Conservation (phyloP, 345 rosid species). For the Citrus reticulata region DNA sequence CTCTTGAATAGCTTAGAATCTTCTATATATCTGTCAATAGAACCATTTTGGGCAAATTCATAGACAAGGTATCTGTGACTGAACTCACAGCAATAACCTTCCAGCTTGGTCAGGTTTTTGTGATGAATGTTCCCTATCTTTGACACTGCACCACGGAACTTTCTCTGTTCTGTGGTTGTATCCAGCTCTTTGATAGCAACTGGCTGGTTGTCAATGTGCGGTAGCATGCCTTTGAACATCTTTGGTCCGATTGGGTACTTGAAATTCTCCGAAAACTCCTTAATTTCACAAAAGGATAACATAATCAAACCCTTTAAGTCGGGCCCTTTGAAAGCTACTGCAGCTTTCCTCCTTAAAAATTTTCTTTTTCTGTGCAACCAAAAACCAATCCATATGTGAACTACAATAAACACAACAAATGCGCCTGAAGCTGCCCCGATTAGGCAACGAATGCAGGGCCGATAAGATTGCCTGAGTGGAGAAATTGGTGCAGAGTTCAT, state of each 20-base stretch:
- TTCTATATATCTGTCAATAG: slow-evolving; percentile 47
- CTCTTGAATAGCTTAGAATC: slow-evolving; percentile 50
- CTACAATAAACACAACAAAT: slow-evolving; percentile 33
- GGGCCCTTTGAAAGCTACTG: slow-evolving; percentile 30
- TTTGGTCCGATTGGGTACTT: slow-evolving; percentile 48
- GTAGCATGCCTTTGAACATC: slow-evolving; percentile 61
- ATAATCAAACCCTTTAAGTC: slow-evolving; percentile 53
- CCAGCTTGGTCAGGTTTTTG: slow-evolving; percentile 62
- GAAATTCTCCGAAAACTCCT: slow-evolving; percentile 53
- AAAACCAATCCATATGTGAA: slow-evolving; percentile 53
- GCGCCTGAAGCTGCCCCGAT: slow-evolving; percentile 55
- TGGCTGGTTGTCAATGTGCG: slow-evolving; percentile 29
- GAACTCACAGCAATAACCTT: slow-evolving; percentile 69
- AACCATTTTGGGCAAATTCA: slow-evolving; percentile 59
- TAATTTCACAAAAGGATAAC: slow-evolving; percentile 58
- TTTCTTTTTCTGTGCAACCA: slow-evolving; percentile 47
- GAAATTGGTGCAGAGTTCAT: slow-evolving; percentile 25
- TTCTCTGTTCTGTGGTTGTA: slow-evolving; percentile 46
- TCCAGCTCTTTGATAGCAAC: slow-evolving; percentile 61
- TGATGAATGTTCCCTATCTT: slow-evolving; percentile 79
- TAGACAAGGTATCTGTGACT: slow-evolving; percentile 59
- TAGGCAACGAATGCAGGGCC: slow-evolving; percentile 54
- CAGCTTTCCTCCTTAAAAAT: slow-evolving; percentile 36
- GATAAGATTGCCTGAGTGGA: slow-evolving; percentile 16
- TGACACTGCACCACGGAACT: slow-evolving; percentile 58